Evolutionary conservation across 2,329 filamentous ascomycete species (phyloP), one percentile per base, ranked within the genome.

Genomic region (Phoma sp.): DNA sequence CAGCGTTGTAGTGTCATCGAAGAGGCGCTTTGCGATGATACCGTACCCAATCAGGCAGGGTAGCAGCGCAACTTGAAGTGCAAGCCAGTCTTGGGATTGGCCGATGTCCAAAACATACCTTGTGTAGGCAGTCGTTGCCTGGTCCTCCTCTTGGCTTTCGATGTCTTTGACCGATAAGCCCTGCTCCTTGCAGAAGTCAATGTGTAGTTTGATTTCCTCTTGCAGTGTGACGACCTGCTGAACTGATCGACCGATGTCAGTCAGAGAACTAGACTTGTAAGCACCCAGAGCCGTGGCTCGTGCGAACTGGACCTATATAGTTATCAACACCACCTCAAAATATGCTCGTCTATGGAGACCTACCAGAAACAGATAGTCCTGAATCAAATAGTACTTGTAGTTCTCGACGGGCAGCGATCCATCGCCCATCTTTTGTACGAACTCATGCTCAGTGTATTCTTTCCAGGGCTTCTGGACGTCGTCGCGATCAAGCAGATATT

Each of bases 1-100:
- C 43, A 78, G 67, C 32, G 86, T 89, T n/a, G 78, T 80, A 43
- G 82, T 77, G 58, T 90, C 87, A 13, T 80, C 80, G 64, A 87
- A 82, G 3, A 96, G 80, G 66, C 91, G 84, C 66, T 83, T 82
- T 6, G 91, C 94, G 56, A 96, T 90, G 51, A 85, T 85, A 9
- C 88, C 88, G 73, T 98, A 97, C 37, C 94, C 94, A n/a, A 97
- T 83, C 29, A 96, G 81, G 71, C 94, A 97, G 0, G 94, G 92
- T 13, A 93, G 87, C 49, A 97, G 82, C 4, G 91, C 88, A 58
- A 97, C 81, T 69, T 96, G 92, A 9, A 98, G 83, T 4, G 88
- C 92, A 39, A 97, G 81, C 87, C 89, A 96, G 77, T 96, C 92
- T 70, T 95, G 87, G 1, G 89, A 92, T 65, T 92, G 87, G 6